These are phyloP conservation scores for Hericium erinaceus DNA, from an alignment of 768 basidiomycete genomes.

Conservation along the genomic window DNA sequence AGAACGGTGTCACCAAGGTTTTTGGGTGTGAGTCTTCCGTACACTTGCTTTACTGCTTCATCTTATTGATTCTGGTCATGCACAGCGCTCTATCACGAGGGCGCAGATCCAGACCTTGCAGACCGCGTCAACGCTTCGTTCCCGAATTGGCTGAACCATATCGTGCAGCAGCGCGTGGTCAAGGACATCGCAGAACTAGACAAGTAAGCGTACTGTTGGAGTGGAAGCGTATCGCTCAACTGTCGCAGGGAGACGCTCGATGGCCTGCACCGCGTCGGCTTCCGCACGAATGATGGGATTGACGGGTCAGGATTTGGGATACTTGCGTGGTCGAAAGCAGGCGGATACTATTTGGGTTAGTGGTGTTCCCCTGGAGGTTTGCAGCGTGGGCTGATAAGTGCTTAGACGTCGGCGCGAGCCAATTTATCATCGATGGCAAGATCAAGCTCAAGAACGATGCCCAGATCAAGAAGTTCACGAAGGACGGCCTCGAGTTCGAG, in stretches of 20 bases:
- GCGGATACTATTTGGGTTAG: constrained; percentile 62
- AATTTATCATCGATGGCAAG: constrained; percentile 34
- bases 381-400: not conserved
- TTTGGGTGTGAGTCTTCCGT: constrained; percentile 4
- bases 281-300: constrained; percentile 39
- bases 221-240: not conserved
- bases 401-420: constrained; percentile 31
- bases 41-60: not conserved
- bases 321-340: constrained; percentile 34
- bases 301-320: constrained; percentile 40
- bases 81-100: constrained; percentile 10
- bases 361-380: not conserved
- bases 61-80: not conserved
- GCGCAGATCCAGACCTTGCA: constrained; percentile 34
- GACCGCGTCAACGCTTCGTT: constrained; percentile 44
- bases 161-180: constrained; percentile 27
- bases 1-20: constrained; percentile 13
- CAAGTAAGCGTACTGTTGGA: constrained; percentile 22
- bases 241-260: constrained; percentile 38
- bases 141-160: constrained; percentile 9
- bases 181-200: constrained; percentile 44
- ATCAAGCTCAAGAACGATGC: constrained; percentile 39
- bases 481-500: constrained; percentile 30
- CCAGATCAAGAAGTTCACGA: constrained; percentile 32
- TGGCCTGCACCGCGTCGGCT: constrained; percentile 45